Percentiles rank a stretch among this genome's conserved stretches.
Conservation (phyloP, 257 asterid genomes). For the Nicotiana paniculata region DNA sequence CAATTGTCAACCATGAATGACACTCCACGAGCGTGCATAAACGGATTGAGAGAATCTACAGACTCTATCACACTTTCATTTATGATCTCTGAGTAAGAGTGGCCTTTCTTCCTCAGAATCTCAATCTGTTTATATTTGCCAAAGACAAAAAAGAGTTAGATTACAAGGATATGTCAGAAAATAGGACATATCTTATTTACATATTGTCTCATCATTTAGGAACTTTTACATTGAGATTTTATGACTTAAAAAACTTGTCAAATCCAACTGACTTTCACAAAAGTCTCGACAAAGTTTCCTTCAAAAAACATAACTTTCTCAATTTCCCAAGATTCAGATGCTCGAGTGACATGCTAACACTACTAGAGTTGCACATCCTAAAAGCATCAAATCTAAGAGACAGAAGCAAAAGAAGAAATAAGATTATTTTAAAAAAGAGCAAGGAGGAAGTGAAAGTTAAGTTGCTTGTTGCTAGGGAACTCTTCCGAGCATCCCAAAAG, state of each 20-base stretch:
- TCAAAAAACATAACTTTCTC: not conserved
- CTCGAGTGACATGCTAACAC: not conserved
- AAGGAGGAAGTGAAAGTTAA: not conserved
- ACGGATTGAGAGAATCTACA: constrained; percentile 89
- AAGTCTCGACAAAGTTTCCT: not conserved
- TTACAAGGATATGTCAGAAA: not conserved
- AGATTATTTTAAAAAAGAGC: not conserved
- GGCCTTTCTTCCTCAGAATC: constrained; percentile 90
- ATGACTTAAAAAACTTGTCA: too few relatives aligned
- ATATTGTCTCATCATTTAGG: not conserved
- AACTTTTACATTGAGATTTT: not conserved
- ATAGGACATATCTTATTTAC: not conserved
- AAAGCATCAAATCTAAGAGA: not conserved
- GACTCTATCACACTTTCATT: constrained; percentile 87
- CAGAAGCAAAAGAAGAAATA: not conserved
- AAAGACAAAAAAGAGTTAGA: not conserved
- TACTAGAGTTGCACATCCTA: not conserved
- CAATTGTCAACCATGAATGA: constrained; percentile 98
- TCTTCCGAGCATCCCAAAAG: not conserved
- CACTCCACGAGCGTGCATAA: constrained; percentile 99
- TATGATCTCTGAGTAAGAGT: constrained; percentile 87
- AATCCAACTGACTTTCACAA: not conserved
- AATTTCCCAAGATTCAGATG: not conserved
- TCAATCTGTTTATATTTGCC: constrained; percentile 51
- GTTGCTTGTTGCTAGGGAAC: not conserved